A percentile compares a stretch with the other conserved stretches of the same genome.
Evolutionary conservation across 2,329 filamentous ascomycete genomes (phyloP).

Genomic region (Trichoderma arundinaceum): DNA sequence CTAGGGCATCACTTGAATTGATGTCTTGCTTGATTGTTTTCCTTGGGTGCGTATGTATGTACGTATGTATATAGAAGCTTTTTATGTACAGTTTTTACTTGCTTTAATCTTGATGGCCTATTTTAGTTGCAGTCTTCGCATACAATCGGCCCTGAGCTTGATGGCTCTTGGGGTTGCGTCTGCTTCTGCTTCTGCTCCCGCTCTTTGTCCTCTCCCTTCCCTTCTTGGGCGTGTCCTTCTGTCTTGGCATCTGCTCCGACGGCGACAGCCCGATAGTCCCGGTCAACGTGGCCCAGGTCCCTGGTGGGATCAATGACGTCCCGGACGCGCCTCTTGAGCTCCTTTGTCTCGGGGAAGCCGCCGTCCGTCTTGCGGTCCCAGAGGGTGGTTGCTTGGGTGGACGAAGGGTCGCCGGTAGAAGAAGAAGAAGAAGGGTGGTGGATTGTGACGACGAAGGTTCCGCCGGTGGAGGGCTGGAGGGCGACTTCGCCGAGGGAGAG

Average conservation of each 20-base stretch:
- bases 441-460: slow-evolving; percentile 79
- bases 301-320: slow-evolving; percentile 80
- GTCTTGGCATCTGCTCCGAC: slow-evolving; percentile 7
- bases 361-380: slow-evolving; percentile 90
- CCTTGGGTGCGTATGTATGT: too few relatives aligned
- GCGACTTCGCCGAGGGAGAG: slow-evolving; percentile 85
- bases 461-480: slow-evolving; percentile 83
- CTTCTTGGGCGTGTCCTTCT: slow-evolving; percentile 3
- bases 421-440: slow-evolving; percentile 44
- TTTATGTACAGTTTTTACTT: not conserved
- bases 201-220: slow-evolving; percentile 1
- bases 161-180: not conserved
- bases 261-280: slow-evolving; percentile 45
- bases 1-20: not conserved
- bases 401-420: slow-evolving; percentile 10
- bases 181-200: slow-evolving; percentile 16
- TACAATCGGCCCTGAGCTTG: not conserved
- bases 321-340: slow-evolving; percentile 82
- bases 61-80: too few relatives aligned
- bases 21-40: not conserved
- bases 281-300: slow-evolving; percentile 82
- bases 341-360: slow-evolving; percentile 93
- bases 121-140: slow-evolving; percentile 41
- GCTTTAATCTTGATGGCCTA: not conserved
- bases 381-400: slow-evolving; percentile 56